These are phyloP conservation scores for Arachis hypogaea DNA, from an alignment of 306 rosid genomes.

Conservation along the genomic window DNA sequence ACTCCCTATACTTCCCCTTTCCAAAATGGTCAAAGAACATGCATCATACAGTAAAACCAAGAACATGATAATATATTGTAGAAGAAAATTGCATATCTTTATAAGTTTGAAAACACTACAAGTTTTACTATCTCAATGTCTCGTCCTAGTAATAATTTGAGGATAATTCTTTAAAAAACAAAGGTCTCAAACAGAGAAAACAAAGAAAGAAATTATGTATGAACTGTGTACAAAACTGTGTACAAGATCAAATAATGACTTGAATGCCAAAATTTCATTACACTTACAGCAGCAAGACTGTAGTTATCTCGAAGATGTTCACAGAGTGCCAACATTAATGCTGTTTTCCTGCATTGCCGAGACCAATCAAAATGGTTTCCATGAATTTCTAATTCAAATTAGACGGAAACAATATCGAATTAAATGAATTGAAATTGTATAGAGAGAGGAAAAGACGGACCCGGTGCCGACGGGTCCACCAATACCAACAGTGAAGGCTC, in stretches of 20 bases:
- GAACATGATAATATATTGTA: neutral
- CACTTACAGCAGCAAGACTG: slow-evolving; percentile 95
- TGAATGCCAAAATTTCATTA: neutral
- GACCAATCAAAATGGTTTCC: slow-evolving; percentile 25
- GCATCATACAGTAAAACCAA: neutral
- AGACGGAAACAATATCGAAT: no score
- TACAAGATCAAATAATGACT: no score
- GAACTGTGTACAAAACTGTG: neutral
- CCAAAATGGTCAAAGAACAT: neutral
- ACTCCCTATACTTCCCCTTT: no score
- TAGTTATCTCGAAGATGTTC: slow-evolving; percentile 71
- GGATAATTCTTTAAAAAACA: neutral
- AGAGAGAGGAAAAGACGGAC: slow-evolving; percentile 23
- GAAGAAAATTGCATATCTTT: neutral
- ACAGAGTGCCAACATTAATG: slow-evolving; percentile 92
- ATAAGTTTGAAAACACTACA: neutral
- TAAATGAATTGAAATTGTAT: neutral
- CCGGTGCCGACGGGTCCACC: slow-evolving; percentile 99
- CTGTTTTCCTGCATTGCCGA: slow-evolving; percentile 73
- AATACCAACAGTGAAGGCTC: slow-evolving; percentile 93
- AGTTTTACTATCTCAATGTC: neutral
- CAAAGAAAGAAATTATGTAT: neutral
- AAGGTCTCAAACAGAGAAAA: neutral
- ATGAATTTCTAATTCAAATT: neutral
- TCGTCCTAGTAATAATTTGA: slow-evolving; percentile 13